Evolutionary conservation across 2,329 filamentous ascomycete genomes (phyloP), one percentile per base, ranked within the genome.

Genomic region (Ophiostoma himal-ulmi): DNA sequence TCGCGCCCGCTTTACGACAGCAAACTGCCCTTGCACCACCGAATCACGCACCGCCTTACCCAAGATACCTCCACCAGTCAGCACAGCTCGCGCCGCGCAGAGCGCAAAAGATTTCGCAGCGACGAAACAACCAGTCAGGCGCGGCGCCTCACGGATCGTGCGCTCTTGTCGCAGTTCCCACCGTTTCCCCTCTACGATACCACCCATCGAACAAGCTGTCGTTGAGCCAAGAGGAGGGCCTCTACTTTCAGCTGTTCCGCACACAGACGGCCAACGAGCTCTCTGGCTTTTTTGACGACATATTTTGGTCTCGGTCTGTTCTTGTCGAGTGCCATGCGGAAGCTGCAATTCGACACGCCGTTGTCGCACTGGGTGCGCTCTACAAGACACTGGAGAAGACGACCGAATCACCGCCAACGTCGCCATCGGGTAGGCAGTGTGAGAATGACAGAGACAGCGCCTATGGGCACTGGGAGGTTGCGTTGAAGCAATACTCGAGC

Each of bases 371-470:
- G 8, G 88, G 88, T 20, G 87, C 88, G 3, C 79, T 91, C 54
- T 90, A 91, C 77, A 89, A 89, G 77, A 89, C 87, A 0, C 78
- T 89, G 7, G 88, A 90, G 71, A 84, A 86, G 75, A 82, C 83
- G 5, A 82, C 82, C 30, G 84, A 85, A 73, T 83, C 83, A 1
- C 81, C 83, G 1, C 83, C 83, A 2, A 77, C 79, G 7, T 85
- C 84, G 4, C 84, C 84, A 1, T 76, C 77, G 0, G 76, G 75
- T 22, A 75, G 77, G 2, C 71, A 72, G 30, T 67, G 77, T 17
- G 77, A 81, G 41, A 22, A 22, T 74, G 75, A 30, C 70, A 74
- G 65, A 37, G 72, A 71, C 44, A 30, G 17, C 5, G 81, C 83
- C 0, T 77, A 78, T 70, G 77, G 77, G 11, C 87, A 89, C 75